Evolutionary conservation across 106 monocot genomes (phyloP).

Genomic region (Triglochin maritima): DNA sequence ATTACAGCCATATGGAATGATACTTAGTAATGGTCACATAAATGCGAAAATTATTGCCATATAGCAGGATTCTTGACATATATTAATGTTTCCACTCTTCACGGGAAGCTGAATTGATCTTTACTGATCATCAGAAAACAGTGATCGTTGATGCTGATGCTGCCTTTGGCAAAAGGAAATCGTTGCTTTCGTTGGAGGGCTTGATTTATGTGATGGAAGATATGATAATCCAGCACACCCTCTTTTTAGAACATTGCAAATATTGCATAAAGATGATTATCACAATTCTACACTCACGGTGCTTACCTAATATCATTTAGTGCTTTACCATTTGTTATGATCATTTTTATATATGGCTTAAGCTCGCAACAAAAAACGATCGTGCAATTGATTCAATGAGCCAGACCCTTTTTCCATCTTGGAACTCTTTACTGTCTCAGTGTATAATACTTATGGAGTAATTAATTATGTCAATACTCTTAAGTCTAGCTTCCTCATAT

Average conservation of each 20-base stretch:
- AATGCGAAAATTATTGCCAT: neutral
- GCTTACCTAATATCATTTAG: too few species aligned
- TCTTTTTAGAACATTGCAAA: slow-evolving; percentile 57
- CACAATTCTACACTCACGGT: slow-evolving; percentile 64
- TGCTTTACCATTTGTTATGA: too few species aligned
- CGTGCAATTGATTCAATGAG: too few species aligned
- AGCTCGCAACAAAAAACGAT: too few species aligned
- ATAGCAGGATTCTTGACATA: neutral
- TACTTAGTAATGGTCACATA: neutral
- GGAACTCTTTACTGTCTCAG: too few species aligned
- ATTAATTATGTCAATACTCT: too few species aligned
- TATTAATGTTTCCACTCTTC: neutral
- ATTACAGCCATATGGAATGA: neutral
- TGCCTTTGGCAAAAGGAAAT: slow-evolving; percentile 53
- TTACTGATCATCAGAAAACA: slow-evolving; percentile 92
- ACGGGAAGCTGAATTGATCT: slow-evolving; percentile 77
- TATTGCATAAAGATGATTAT: slow-evolving; percentile 82
- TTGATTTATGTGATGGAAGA: slow-evolving; percentile 84
- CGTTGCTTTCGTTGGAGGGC: slow-evolving; percentile 86
- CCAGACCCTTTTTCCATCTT: too few species aligned
- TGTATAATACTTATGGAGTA: too few species aligned
- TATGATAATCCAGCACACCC: slow-evolving; percentile 74
- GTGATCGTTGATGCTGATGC: slow-evolving; percentile 86
- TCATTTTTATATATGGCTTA: too few species aligned
- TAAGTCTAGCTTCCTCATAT: too few species aligned